Evolutionary conservation across 805 yeast species (phyloP).

Genomic region (Lipomyces mesembrius): DNA sequence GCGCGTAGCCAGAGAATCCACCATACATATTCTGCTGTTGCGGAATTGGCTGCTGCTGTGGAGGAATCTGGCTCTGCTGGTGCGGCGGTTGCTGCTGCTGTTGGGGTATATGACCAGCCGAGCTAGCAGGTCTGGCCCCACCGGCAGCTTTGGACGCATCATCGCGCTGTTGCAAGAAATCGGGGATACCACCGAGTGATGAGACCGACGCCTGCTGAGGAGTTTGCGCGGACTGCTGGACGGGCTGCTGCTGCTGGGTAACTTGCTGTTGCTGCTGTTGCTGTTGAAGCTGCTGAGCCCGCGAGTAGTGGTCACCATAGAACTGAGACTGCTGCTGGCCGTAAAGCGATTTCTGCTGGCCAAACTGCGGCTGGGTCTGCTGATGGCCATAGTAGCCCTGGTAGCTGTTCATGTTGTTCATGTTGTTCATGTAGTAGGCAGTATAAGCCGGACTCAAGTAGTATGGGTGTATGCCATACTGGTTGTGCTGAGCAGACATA

Average conservation of each 20-base stretch:
- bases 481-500: slow-evolving; percentile 30
- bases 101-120: slow-evolving; percentile 28
- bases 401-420: slow-evolving; percentile 24
- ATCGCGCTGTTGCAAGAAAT: slow-evolving; percentile 35
- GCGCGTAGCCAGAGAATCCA: slow-evolving; percentile 34
- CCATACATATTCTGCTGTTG: slow-evolving; percentile 37
- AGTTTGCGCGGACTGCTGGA: slow-evolving; percentile 21
- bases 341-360: slow-evolving; percentile 34
- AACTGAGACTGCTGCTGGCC: slow-evolving; percentile 33
- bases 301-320: slow-evolving; percentile 22
- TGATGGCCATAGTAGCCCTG: slow-evolving; percentile 38
- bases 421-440: slow-evolving; percentile 38
- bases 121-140: slow-evolving; percentile 23
- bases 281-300: slow-evolving; percentile 26
- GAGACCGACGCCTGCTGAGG: slow-evolving; percentile 25
- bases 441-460: slow-evolving; percentile 37
- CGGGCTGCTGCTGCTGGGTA: slow-evolving; percentile 17
- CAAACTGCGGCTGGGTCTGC: slow-evolving; percentile 34
- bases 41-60: slow-evolving; percentile 27
- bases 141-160: slow-evolving; percentile 30
- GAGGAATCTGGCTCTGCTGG: slow-evolving; percentile 25
- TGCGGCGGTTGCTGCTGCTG: slow-evolving; percentile 10
- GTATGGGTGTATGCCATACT: slow-evolving; percentile 38
- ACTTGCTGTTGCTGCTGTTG: slow-evolving; percentile 13
- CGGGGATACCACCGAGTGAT: slow-evolving; percentile 38